Evolutionary conservation across 352 stramenopile genomes (phyloP).

Genomic region (Globisporangium mamillatum): DNA sequence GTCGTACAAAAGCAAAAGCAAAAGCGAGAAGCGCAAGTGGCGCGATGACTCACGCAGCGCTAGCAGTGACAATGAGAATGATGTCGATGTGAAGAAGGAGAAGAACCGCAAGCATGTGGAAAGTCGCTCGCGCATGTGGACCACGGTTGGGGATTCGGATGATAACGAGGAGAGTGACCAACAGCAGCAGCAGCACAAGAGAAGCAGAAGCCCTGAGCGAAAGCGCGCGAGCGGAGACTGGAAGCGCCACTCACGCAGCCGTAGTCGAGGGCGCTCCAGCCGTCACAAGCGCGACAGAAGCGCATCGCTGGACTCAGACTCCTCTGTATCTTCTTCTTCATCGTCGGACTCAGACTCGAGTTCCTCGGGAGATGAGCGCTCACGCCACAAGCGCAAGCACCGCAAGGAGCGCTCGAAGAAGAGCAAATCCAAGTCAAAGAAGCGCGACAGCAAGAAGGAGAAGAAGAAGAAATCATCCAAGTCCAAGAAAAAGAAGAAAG

Average conservation of each 20-base stretch:
- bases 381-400: constrained; percentile 19
- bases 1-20: constrained; percentile 6
- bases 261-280: constrained; percentile 13
- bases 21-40: constrained; percentile 2
- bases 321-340: constrained; percentile 33
- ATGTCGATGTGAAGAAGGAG: constrained; percentile 7
- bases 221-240: constrained; percentile 4
- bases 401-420: constrained; percentile 28
- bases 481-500: constrained; percentile 24
- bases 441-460: constrained; percentile 20
- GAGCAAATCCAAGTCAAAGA: constrained; percentile 14
- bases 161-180: background rate
- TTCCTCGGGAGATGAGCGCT: constrained; percentile 19
- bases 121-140: constrained; percentile 16
- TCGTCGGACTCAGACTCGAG: constrained; percentile 28
- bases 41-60: background rate
- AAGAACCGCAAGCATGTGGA: constrained; percentile 5
- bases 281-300: constrained; percentile 3
- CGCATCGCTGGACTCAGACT: constrained; percentile 24
- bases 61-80: background rate
- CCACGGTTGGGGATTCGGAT: constrained; percentile 6
- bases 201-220: background rate
- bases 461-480: constrained; percentile 25
- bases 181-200: background rate
- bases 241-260: constrained; percentile 16